These are phyloP conservation scores for Cicer cuneatum DNA, from an alignment of 306 rosid genomes.

Conservation along the genomic window DNA sequence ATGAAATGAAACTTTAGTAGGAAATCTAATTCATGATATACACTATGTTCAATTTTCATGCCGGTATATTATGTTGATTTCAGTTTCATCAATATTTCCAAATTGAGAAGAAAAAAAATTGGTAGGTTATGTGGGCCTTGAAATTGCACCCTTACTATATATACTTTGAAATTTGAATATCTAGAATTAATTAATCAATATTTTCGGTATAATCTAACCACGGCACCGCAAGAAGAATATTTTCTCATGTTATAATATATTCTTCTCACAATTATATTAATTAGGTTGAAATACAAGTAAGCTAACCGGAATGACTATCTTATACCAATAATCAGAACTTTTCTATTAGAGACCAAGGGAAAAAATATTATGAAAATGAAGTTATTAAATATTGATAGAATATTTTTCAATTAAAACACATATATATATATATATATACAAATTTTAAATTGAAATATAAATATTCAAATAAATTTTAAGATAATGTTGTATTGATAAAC, in stretches of 20 bases:
- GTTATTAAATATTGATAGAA: not conserved
- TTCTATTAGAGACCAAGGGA: not conserved
- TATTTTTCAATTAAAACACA: not conserved
- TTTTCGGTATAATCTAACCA: constrained; percentile 6
- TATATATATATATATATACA: not conserved
- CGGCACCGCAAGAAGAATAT: constrained; percentile 20
- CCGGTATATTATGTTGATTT: not conserved
- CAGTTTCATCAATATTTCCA: constrained; percentile 4
- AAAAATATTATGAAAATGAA: not conserved
- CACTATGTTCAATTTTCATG: constrained; percentile 17
- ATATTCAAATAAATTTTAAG: not conserved
- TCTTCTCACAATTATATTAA: not conserved
- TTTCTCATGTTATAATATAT: not conserved
- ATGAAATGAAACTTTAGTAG: not conserved
- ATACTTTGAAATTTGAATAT: not conserved
- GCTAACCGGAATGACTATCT: not conserved
- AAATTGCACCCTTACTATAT: constrained; percentile 35
- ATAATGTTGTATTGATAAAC: not conserved
- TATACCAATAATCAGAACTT: not conserved
- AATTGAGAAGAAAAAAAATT: not conserved
- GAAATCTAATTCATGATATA: constrained; percentile 7
- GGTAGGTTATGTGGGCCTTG: constrained; percentile 41
- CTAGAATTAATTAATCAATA: too few species aligned
- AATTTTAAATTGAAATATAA: not conserved
- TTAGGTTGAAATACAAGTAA: constrained; percentile 5